Percentiles rank a stretch among this genome's conserved stretches.
Evolutionary conservation across 805 yeast genomes (phyloP).

Genomic region (Candida patagonica): DNA sequence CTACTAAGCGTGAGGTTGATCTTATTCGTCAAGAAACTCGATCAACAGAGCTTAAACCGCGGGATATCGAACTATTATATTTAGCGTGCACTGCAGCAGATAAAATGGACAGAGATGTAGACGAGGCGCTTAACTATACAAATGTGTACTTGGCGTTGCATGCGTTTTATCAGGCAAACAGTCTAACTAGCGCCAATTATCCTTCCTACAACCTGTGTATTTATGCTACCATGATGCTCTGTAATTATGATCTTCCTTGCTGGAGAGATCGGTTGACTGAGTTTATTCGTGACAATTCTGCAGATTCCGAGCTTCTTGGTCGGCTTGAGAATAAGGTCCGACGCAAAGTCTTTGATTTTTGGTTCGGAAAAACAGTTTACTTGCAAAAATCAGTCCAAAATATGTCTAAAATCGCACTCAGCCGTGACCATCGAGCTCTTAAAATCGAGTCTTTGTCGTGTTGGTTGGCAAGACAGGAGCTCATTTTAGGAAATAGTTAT

Average conservation of each 20-base stretch:
- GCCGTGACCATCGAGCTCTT: conserved; percentile 3
- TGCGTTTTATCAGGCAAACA: conserved; percentile 10
- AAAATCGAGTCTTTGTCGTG: conserved; percentile 1
- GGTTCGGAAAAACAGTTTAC: conserved; percentile 1
- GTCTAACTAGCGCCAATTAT: conserved; percentile 5
- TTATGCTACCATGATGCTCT: conserved; percentile 12
- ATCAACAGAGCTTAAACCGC: conserved; percentile 2
- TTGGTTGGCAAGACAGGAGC: conserved; percentile 1
- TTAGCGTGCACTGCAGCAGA: conserved; percentile 16
- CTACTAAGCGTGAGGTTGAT: neutral
- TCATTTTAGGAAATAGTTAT: neutral
- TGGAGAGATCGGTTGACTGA: conserved; percentile 14
- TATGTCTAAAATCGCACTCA: conserved; percentile 1
- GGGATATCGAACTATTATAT: conserved; percentile 13
- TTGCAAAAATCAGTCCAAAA: neutral
- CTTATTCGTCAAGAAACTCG: neutral
- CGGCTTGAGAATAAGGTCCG: neutral
- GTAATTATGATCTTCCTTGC: conserved; percentile 9
- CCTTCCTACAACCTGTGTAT: conserved; percentile 13
- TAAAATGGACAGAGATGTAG: neutral
- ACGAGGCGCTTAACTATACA: conserved; percentile 8
- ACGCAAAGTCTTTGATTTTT: neutral
- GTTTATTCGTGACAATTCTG: conserved; percentile 11
- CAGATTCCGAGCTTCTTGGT: neutral
- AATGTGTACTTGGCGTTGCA: conserved; percentile 12